Conservation (phyloP, 179 eudicot genomes). For the Corrigiola litoralis region DNA sequence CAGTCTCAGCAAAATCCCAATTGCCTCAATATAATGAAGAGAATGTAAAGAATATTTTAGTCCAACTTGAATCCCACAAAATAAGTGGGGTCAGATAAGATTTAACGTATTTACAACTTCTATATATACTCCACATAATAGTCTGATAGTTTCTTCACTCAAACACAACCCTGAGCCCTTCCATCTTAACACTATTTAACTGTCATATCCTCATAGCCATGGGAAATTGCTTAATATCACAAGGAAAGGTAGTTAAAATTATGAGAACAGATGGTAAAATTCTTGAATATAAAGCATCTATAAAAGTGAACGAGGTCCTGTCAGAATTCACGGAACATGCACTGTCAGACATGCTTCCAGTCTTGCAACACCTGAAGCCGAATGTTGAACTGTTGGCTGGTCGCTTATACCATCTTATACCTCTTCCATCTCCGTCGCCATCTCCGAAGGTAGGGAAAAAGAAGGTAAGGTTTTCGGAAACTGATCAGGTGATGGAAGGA, state of each 20-base stretch:
- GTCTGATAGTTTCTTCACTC: conserved; percentile 6
- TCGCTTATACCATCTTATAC: conserved; percentile 39
- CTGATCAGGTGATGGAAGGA: conserved; percentile 18
- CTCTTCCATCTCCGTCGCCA: conserved; percentile 24
- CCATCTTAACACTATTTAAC: not conserved
- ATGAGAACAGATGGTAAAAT: conserved; percentile 45
- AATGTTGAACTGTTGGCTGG: conserved; percentile 28
- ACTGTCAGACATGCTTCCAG: conserved; percentile 34
- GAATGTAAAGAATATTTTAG: not conserved
- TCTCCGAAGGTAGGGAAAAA: conserved; percentile 23
- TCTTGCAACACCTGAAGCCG: conserved; percentile 27
- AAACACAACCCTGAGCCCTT: not conserved
- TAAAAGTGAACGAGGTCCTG: conserved; percentile 40
- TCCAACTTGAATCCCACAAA: conserved; percentile 23
- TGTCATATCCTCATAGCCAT: conserved; percentile 18
- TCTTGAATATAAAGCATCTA: conserved; percentile 38
- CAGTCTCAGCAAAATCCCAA: not conserved
- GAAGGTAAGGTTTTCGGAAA: conserved; percentile 40
- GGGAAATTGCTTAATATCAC: conserved; percentile 65
- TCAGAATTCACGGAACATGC: conserved; percentile 42
- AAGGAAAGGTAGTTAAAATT: conserved; percentile 32
- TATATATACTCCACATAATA: not conserved
- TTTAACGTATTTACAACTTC: not conserved
- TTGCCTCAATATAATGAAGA: conserved; percentile 1
- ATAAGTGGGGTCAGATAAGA: conserved; percentile 15